These are phyloP conservation scores for Phlyctochytrium bullatum DNA, from an alignment of 192 early-diverging fungal species.

Conservation along the genomic window DNA sequence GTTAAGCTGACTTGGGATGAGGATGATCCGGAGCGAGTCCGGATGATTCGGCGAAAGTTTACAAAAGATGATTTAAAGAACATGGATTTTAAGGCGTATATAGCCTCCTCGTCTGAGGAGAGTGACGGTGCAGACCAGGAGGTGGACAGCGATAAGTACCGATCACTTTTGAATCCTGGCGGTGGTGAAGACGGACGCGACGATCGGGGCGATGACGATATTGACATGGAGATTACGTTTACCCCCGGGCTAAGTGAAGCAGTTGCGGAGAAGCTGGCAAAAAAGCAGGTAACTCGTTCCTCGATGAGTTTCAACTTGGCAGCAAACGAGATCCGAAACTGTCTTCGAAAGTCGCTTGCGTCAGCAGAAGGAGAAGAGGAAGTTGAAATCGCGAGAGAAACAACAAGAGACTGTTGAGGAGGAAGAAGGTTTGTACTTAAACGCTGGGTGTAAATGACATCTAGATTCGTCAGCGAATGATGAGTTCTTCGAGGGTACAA, in stretches of 20 bases:
- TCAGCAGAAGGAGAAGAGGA: conserved; percentile 81
- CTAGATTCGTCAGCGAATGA: conserved; percentile 13
- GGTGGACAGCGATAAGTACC: conserved; percentile 34
- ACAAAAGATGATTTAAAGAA: conserved; percentile 83
- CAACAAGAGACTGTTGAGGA: too few species aligned
- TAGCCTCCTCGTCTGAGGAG: conserved; percentile 74
- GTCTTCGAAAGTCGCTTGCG: conserved; percentile 81
- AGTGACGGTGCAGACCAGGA: conserved; percentile 51
- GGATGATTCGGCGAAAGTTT: conserved; percentile 77
- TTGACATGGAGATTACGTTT: conserved; percentile 95
- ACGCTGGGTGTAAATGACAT: neutral
- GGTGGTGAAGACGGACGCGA: conserved; percentile 27
- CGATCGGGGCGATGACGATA: conserved; percentile 52
- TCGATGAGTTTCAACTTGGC: neutral
- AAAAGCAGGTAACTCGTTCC: conserved; percentile 31
- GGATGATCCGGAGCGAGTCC: conserved; percentile 82
- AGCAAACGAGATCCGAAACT: conserved; percentile 69
- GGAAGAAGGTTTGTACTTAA: neutral
- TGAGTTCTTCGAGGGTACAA: conserved; percentile 17
- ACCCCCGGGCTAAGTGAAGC: conserved; percentile 83
- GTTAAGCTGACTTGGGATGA: conserved; percentile 96
- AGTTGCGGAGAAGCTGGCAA: conserved; percentile 53
- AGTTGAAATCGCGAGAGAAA: conserved; percentile 73
- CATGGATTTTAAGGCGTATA: conserved; percentile 87
- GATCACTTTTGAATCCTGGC: conserved; percentile 24